Percentiles rank a stretch among this genome's conserved stretches.
These are phyloP conservation scores for Luvunga scandens DNA, from an alignment of 345 rosid species.

Conservation along the genomic window DNA sequence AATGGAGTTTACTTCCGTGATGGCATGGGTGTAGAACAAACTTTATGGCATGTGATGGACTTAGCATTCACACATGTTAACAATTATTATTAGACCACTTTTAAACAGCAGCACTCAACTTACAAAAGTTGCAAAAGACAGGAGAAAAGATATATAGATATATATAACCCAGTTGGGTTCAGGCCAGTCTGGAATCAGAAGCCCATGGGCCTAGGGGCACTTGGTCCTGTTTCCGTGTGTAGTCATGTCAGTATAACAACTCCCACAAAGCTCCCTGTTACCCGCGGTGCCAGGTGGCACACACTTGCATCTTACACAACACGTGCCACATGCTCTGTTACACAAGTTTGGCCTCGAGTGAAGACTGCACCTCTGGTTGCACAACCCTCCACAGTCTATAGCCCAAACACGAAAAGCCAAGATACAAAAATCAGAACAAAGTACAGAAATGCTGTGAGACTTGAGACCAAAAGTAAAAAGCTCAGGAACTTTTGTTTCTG, in stretches of 20 bases:
- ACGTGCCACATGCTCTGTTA: slow-evolving; percentile 50
- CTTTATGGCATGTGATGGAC: too few species aligned
- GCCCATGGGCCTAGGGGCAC: slow-evolving; percentile 35
- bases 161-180: not conserved
- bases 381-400: slow-evolving; percentile 40
- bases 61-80: too few species aligned
- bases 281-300: slow-evolving; percentile 56
- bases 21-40: too few species aligned
- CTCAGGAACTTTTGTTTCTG: too few species aligned
- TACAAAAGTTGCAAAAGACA: not conserved
- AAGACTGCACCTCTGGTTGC: slow-evolving; percentile 48
- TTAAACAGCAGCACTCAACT: too few species aligned
- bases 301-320: slow-evolving; percentile 52
- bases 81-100: too few species aligned
- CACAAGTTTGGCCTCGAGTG: slow-evolving; percentile 49
- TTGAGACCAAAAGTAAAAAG: too few species aligned
- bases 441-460: too few species aligned
- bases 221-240: slow-evolving; percentile 43
- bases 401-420: not conserved
- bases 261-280: slow-evolving; percentile 35
- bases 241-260: slow-evolving; percentile 49
- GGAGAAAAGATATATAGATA: not conserved
- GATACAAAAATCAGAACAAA: too few species aligned
- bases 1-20: too few species aligned
- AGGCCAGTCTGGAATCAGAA: not conserved